These are phyloP conservation scores for Porphyra umbilicalis DNA, from an alignment of 31 red algal genomes.

Conservation along the genomic window DNA sequence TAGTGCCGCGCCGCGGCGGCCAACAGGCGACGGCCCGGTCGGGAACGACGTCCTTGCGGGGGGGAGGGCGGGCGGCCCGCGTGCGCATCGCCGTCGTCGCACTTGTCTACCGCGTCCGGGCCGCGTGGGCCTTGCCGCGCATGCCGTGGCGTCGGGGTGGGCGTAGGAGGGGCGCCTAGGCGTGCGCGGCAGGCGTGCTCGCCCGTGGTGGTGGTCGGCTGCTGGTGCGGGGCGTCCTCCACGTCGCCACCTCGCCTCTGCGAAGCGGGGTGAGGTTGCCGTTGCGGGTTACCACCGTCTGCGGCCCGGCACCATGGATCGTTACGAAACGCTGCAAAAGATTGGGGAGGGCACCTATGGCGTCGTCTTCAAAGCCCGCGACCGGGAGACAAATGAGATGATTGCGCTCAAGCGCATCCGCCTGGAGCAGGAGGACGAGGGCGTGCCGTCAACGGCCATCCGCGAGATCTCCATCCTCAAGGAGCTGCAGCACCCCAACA, in stretches of 20 bases:
- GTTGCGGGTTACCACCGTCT: background rate
- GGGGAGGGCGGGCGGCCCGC: too few relatives aligned
- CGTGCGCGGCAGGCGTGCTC: too few relatives aligned
- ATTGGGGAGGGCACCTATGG: constrained; percentile 99
- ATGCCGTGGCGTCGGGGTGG: too few relatives aligned
- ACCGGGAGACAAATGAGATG: constrained; percentile 50
- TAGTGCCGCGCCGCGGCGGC: too few relatives aligned
- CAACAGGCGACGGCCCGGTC: too few relatives aligned
- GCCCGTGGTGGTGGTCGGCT: background rate
- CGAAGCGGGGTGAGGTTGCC: too few relatives aligned
- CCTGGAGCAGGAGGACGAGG: constrained; percentile 94
- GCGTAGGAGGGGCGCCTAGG: too few relatives aligned
- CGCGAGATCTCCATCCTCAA: constrained; percentile 96
- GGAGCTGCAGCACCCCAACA: constrained; percentile 82
- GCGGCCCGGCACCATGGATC: constrained; percentile 27
- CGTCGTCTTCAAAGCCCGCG: constrained; percentile 87
- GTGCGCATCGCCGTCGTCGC: too few relatives aligned
- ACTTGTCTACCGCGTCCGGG: too few relatives aligned
- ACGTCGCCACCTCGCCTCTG: too few relatives aligned
- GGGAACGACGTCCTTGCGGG: too few relatives aligned
- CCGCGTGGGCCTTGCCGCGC: too few relatives aligned
- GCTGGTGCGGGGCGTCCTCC: background rate
- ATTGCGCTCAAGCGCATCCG: constrained; percentile 94
- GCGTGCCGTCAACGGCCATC: constrained; percentile 91
- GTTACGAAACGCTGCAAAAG: constrained; percentile 52